phyloP scores from a whole-genome alignment of 176 grass and related monocot species.

The Neostapfia colusana region DNA sequence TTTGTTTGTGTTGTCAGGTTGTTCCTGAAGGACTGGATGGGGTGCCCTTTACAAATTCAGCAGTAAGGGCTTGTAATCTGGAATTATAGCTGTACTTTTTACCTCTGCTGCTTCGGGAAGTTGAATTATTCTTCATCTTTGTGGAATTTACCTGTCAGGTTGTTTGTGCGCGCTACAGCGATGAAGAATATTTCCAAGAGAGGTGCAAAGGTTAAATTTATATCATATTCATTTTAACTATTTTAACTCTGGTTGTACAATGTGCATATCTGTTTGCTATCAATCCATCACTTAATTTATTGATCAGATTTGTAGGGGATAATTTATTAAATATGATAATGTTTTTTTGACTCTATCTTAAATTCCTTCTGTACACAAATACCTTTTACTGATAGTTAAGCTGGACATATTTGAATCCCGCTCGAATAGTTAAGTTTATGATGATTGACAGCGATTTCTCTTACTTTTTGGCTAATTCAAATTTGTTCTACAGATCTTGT shows the following conservation, averaged over 20 bases:
- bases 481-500: not conserved
- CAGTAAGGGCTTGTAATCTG: constrained; percentile 49
- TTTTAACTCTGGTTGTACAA: constrained; percentile 3
- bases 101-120: constrained; percentile 18
- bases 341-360: not conserved
- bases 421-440: not conserved
- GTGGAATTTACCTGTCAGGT: constrained; percentile 55
- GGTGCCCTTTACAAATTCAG: constrained; percentile 61
- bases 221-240: constrained; percentile 16
- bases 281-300: not conserved
- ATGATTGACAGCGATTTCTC: not conserved
- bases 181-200: constrained; percentile 83
- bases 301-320: constrained; percentile 15
- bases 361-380: not conserved
- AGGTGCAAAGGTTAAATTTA: constrained; percentile 81
- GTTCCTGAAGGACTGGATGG: constrained; percentile 73
- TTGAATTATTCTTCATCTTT: constrained; percentile 33
- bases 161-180: constrained; percentile 74
- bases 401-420: not conserved
- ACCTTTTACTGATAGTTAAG: not conserved
- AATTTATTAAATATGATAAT: constrained; percentile 13
- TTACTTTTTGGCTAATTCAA: not conserved
- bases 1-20: constrained; percentile 49
- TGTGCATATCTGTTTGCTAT: constrained; percentile 33
- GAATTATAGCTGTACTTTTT: not conserved